phyloP scores from a whole-genome alignment of 78 protist genomes.

The Speleostelium caveatum region DNA sequence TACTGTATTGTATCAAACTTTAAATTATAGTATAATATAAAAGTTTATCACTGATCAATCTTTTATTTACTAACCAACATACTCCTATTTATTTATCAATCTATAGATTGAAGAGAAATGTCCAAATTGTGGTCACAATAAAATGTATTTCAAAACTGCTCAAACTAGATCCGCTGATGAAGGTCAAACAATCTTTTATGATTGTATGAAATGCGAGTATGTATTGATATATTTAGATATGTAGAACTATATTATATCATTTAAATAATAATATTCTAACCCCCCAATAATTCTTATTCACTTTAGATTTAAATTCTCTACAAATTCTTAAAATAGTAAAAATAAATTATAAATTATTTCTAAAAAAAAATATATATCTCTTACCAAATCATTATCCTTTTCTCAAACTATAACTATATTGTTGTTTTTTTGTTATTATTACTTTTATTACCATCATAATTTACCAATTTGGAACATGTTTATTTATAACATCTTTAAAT shows the following conservation, averaged over 20 bases:
- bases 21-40: not conserved
- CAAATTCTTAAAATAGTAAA: constrained; percentile 51
- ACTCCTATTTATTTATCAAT: not conserved
- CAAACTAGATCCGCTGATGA: constrained; percentile 95
- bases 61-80: not conserved
- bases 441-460: not conserved
- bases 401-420: no score
- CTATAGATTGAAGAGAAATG: constrained; percentile 66
- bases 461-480: constrained; percentile 37
- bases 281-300: not conserved
- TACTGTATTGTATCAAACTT: not conserved
- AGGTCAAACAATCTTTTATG: constrained; percentile 94
- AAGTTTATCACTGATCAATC: not conserved
- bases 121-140: constrained; percentile 83
- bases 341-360: no score
- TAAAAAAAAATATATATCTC: no score
- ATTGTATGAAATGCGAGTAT: constrained; percentile 87
- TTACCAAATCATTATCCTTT: no score
- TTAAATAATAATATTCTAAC: not conserved
- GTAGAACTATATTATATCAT: no score
- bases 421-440: no score
- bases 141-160: constrained; percentile 83
- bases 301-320: constrained; percentile 47
- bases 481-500: constrained; percentile 61
- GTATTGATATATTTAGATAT: no score